These are phyloP conservation scores for Leccinum subgranulosum DNA, from an alignment of 768 basidiomycete species.

Conservation along the genomic window DNA sequence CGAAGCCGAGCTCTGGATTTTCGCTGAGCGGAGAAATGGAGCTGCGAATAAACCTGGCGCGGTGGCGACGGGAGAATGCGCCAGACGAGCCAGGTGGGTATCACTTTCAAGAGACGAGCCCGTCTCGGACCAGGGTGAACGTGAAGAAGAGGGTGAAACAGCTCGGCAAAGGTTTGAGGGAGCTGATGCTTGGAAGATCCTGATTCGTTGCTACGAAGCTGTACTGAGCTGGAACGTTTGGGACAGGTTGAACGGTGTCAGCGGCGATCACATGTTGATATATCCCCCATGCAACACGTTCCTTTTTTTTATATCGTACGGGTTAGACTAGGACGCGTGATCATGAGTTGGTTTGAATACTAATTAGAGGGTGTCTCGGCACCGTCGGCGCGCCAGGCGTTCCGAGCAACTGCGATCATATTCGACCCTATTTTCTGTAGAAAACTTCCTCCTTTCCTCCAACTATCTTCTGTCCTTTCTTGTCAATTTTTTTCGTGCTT, in stretches of 20 bases:
- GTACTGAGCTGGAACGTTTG: background rate
- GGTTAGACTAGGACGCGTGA: background rate
- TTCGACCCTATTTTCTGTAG: background rate
- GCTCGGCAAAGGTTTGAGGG: slow-evolving; percentile 30
- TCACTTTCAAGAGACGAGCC: slow-evolving; percentile 28
- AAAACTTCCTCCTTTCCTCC: slow-evolving; percentile 1
- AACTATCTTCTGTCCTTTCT: slow-evolving; percentile 21
- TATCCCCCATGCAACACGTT: slow-evolving; percentile 1
- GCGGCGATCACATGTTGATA: slow-evolving; percentile 13
- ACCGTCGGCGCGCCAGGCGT: background rate
- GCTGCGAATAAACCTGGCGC: slow-evolving; percentile 52
- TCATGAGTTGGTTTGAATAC: background rate
- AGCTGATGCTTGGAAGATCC: slow-evolving; percentile 27
- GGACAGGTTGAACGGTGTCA: background rate
- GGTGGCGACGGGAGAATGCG: slow-evolving; percentile 30
- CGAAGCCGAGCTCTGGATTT: slow-evolving; percentile 35
- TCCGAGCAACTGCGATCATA: background rate
- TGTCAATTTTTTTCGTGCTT: slow-evolving; percentile 9
- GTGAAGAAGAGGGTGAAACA: slow-evolving; percentile 29
- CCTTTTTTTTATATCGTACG: slow-evolving; percentile 1
- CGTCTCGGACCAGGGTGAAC: slow-evolving; percentile 16
- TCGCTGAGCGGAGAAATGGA: slow-evolving; percentile 62
- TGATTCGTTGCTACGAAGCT: slow-evolving; percentile 4
- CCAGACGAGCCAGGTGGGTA: slow-evolving; percentile 31
- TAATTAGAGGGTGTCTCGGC: background rate